Percentiles rank a stretch among this genome's conserved stretches.
Evolutionary conservation across 208 protist species (phyloP).

Genomic region (Perkinsela sp.): DNA sequence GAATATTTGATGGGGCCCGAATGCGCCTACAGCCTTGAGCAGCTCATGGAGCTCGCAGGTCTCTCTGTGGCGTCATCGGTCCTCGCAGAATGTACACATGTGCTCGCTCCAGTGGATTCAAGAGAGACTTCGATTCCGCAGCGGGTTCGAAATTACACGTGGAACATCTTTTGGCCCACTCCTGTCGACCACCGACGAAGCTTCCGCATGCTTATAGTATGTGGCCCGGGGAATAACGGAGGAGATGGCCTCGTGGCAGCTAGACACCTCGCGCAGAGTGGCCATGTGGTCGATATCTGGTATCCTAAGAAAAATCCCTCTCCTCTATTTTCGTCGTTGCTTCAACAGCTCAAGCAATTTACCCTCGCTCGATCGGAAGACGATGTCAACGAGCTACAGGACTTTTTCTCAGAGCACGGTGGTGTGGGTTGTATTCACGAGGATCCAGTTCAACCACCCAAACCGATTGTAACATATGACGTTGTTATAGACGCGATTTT

Average conservation of each 20-base stretch:
- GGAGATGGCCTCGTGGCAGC: constrained; percentile 39
- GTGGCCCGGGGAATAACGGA: constrained; percentile 34
- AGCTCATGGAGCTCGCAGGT: constrained; percentile 50
- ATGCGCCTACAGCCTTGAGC: constrained; percentile 13
- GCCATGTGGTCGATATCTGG: constrained; percentile 8
- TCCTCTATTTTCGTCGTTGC: constrained; percentile 1
- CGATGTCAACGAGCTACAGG: too few species aligned
- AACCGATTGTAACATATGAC: too few species aligned
- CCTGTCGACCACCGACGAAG: too few species aligned
- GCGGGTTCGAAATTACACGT: too few species aligned
- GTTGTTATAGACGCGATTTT: too few species aligned
- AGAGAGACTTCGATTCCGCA: constrained; percentile 9
- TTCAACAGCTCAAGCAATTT: too few species aligned
- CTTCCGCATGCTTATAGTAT: constrained; percentile 21
- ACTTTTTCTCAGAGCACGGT: too few species aligned
- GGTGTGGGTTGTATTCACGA: too few species aligned
- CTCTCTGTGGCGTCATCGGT: constrained; percentile 5
- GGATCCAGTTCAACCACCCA: too few species aligned
- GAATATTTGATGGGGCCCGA: too few species aligned
- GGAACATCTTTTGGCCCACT: too few species aligned
- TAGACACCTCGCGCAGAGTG: constrained; percentile 24
- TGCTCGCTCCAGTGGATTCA: background rate
- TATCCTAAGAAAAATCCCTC: constrained; percentile 10
- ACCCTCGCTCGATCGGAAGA: too few species aligned
- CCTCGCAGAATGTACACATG: background rate